A percentile compares a stretch with the other conserved stretches of the same genome.
Evolutionary conservation across 345 rosid genomes (phyloP).

Genomic region (Populus pruinosa): DNA sequence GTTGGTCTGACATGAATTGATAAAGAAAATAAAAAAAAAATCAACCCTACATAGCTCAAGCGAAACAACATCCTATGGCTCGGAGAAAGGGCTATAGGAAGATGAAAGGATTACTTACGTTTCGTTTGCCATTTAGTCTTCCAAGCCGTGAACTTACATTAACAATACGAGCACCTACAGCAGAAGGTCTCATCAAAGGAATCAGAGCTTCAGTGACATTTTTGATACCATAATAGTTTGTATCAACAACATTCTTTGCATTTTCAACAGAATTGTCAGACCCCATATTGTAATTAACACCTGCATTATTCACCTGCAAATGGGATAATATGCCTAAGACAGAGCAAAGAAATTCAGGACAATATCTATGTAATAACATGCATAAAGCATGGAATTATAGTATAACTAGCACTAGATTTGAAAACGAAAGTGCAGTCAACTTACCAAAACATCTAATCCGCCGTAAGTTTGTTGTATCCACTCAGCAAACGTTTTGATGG

Average conservation of each 20-base stretch:
- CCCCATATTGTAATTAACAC: constrained; percentile 78
- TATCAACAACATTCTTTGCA: constrained; percentile 56
- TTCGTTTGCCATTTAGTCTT: constrained; percentile 72
- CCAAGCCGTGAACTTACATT: constrained; percentile 86
- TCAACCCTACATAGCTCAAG: neutral
- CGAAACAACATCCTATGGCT: neutral
- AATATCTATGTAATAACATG: neutral
- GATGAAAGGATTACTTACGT: constrained; percentile 44
- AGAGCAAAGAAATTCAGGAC: constrained; percentile 4
- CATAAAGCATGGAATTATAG: neutral
- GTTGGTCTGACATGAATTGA: neutral
- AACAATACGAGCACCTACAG: constrained; percentile 76
- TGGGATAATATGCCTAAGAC: constrained; percentile 7
- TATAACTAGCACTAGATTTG: neutral
- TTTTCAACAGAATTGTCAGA: constrained; percentile 67
- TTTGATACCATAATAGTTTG: constrained; percentile 86
- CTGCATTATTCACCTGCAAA: constrained; percentile 89
- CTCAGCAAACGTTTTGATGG: constrained; percentile 49
- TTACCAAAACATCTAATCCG: constrained; percentile 71
- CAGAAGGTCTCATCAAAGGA: constrained; percentile 73
- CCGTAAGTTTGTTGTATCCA: constrained; percentile 72
- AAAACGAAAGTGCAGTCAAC: neutral
- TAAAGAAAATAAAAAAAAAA: neutral
- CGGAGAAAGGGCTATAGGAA: neutral
- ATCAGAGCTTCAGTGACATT: constrained; percentile 72